Conservation (phyloP, 805 yeast species). For the Lachancea cidri region DNA sequence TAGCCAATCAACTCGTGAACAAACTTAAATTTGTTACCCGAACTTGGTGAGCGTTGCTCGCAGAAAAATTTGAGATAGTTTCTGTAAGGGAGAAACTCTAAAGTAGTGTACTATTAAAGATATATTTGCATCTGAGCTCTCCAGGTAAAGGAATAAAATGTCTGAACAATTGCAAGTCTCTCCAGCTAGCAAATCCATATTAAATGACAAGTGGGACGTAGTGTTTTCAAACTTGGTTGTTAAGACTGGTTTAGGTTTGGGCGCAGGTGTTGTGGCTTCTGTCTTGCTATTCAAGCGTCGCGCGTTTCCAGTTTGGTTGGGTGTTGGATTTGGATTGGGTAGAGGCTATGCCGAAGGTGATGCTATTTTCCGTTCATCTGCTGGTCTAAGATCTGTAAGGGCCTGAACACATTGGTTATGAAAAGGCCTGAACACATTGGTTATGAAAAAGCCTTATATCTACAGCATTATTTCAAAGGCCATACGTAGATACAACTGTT, state of each 20-base stretch:
- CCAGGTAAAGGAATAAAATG: too few species aligned
- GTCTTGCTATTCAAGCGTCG: constrained; percentile 88
- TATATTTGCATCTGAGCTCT: too few species aligned
- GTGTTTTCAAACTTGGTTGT: constrained; percentile 91
- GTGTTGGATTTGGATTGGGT: constrained; percentile 95
- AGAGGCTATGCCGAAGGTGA: constrained; percentile 98
- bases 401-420: too few species aligned
- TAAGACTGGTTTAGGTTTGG: constrained; percentile 93
- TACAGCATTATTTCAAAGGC: too few species aligned
- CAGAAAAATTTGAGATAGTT: too few species aligned
- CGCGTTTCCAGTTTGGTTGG: constrained; percentile 96
- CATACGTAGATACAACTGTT: neutral
- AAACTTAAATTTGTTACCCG: constrained; percentile 1
- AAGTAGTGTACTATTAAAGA: too few species aligned
- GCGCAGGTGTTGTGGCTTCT: constrained; percentile 91
- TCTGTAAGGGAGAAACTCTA: neutral
- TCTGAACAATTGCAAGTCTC: constrained; percentile 22
- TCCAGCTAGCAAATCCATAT: constrained; percentile 50
- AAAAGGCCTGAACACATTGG: too few species aligned
- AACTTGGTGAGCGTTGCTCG: neutral
- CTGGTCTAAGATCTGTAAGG: constrained; percentile 70
- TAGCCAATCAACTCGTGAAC: neutral
- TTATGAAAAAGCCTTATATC: neutral
- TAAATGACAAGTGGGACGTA: constrained; percentile 86
- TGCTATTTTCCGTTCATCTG: constrained; percentile 83